These are phyloP conservation scores for Fomes fomentarius DNA, from an alignment of 1,284 basidiomycete species.

Conservation along the genomic window DNA sequence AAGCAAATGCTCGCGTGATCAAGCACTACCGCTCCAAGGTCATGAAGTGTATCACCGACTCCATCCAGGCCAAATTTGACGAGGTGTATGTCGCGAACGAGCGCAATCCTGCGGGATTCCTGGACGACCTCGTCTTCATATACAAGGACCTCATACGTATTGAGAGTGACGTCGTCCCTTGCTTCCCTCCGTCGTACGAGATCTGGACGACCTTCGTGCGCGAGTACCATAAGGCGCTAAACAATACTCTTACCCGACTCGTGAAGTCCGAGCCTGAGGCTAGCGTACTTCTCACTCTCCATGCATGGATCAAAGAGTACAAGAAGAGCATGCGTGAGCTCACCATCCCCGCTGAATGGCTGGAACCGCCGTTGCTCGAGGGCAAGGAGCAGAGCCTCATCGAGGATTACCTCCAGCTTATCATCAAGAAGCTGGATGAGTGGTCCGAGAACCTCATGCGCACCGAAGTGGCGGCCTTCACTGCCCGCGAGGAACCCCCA, in stretches of 20 bases:
- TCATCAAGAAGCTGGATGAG: conserved; percentile 95
- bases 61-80: conserved; percentile 78
- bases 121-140: conserved; percentile 87
- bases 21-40: conserved; percentile 97
- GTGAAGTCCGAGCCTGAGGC: conserved; percentile 85
- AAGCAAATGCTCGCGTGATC: conserved; percentile 91
- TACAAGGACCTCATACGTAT: conserved; percentile 95
- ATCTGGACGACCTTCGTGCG: conserved; percentile 86
- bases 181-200: conserved; percentile 93
- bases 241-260: conserved; percentile 74
- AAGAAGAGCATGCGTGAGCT: conserved; percentile 95
- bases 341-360: conserved; percentile 76
- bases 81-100: conserved; percentile 67
- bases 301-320: conserved; percentile 96
- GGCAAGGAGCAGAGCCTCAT: conserved; percentile 94
- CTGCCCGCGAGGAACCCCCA: conserved; percentile 81
- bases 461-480: conserved; percentile 88
- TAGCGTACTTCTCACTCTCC: conserved; percentile 82
- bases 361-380: conserved; percentile 90
- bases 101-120: conserved; percentile 71
- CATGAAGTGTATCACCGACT: conserved; percentile 78
- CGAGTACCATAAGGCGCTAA: conserved; percentile 92
- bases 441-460: conserved; percentile 96
- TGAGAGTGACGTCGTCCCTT: conserved; percentile 84
- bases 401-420: conserved; percentile 94